Evolutionary conservation across 1,139 yeast genomes (phyloP).

Genomic region (Cylindricascospora bacillispora): DNA sequence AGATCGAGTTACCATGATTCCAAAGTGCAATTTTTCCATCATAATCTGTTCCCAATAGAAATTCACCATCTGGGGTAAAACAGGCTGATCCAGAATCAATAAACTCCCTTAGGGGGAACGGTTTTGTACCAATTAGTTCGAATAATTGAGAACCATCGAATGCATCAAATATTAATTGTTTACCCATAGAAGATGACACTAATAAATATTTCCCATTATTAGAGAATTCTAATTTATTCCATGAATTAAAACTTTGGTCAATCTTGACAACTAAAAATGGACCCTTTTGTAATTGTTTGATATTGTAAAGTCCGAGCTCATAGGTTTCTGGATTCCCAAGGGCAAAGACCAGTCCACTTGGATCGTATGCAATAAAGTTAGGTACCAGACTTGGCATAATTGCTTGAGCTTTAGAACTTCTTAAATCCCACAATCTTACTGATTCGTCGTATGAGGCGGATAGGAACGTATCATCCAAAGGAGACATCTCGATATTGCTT

Average conservation of each 20-base stretch:
- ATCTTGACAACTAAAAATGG: conserved; percentile 38
- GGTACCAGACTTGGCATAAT: conserved; percentile 47
- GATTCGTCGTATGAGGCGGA: conserved; percentile 69
- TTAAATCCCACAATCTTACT: conserved; percentile 76
- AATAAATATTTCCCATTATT: conserved; percentile 69
- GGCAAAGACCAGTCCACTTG: conserved; percentile 72
- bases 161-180: conserved; percentile 59
- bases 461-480: conserved; percentile 53
- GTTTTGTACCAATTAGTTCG: conserved; percentile 34
- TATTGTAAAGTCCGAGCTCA: conserved; percentile 47
- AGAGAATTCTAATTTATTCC: conserved; percentile 70
- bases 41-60: conserved; percentile 48
- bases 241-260: conserved; percentile 29
- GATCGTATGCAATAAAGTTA: conserved; percentile 57
- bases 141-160: conserved; percentile 50
- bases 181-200: conserved; percentile 39
- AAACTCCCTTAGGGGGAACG: conserved; percentile 33
- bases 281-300: conserved; percentile 41
- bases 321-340: conserved; percentile 41
- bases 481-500: conserved; percentile 58
- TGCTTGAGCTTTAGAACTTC: conserved; percentile 51
- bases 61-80: conserved; percentile 74
- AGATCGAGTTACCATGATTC: conserved; percentile 36
- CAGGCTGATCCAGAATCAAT: conserved; percentile 51
- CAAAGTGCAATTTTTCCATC: conserved; percentile 48